Conservation (phyloP, 208 protist genomes). For the Herpetomonas tarakana region DNA sequence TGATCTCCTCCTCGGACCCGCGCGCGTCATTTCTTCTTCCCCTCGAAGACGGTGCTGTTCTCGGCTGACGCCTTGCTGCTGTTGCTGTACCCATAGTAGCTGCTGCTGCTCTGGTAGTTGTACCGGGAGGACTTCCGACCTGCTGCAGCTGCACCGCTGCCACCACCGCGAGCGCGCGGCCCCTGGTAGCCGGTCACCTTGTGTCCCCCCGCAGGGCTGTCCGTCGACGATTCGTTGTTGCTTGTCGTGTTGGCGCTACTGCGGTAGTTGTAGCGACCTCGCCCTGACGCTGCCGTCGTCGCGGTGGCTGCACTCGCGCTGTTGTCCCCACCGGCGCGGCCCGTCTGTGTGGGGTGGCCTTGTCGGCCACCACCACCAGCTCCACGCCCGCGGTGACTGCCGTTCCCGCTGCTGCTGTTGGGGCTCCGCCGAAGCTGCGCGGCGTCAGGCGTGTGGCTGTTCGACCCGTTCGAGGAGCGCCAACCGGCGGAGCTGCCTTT, state of each 20-base stretch:
- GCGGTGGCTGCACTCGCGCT: no score
- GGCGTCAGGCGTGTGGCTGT: background rate
- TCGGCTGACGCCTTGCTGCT: background rate
- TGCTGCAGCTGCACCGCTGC: no score
- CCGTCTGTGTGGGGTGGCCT: no score
- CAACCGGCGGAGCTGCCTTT: background rate
- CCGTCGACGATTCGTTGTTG: background rate
- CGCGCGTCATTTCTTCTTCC: background rate
- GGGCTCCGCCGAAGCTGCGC: no score
- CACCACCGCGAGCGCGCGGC: background rate
- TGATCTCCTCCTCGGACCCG: no score
- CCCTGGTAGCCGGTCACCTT: background rate
- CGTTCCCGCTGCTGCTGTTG: no score
- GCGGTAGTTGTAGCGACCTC: background rate
- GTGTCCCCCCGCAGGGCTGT: background rate
- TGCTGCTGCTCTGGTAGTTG: constrained; percentile 2
- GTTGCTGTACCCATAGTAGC: constrained; percentile 2
- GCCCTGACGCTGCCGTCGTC: no score
- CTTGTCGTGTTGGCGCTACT: background rate
- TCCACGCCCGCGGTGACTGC: no score
- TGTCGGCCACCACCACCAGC: no score
- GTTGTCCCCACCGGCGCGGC: no score
- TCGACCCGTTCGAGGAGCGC: background rate
- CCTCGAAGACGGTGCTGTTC: background rate
- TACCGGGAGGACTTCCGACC: background rate